phyloP scores from a whole-genome alignment of 306 rosid species.

The Dicorynia guianensis region DNA sequence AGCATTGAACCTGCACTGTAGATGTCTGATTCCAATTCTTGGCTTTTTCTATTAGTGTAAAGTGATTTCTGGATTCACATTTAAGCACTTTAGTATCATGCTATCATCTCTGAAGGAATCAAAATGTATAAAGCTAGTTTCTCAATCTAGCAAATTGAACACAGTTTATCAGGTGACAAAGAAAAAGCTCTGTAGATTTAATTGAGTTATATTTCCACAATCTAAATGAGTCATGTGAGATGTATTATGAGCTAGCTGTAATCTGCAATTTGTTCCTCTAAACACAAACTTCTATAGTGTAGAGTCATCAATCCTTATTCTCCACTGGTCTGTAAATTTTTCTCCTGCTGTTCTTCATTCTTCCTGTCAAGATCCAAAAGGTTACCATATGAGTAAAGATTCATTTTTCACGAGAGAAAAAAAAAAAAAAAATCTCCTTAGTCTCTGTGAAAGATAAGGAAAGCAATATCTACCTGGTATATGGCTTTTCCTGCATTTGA shows the following conservation, averaged over 20 bases:
- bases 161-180: not conserved
- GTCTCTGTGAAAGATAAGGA: not conserved
- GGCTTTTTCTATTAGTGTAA: not conserved
- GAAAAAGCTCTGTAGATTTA: not conserved
- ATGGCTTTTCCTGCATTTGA: constrained; percentile 40
- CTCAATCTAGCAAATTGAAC: not conserved
- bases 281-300: not conserved
- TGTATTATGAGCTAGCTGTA: constrained; percentile 8
- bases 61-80: not conserved
- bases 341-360: constrained; percentile 41
- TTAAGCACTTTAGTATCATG: not conserved
- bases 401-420: not conserved
- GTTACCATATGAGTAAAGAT: not conserved
- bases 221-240: not conserved
- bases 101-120: not conserved
- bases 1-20: constrained; percentile 13
- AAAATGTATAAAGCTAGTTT: constrained; percentile 18
- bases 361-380: constrained; percentile 47
- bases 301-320: constrained; percentile 44
- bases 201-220: too few relatives aligned
- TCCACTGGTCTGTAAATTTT: constrained; percentile 48
- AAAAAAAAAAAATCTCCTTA: not conserved
- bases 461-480: constrained; percentile 46
- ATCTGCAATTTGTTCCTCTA: constrained; percentile 1
- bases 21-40: constrained; percentile 11